These are phyloP conservation scores for Mytilinidion resinicola DNA, from an alignment of 495 filamentous ascomycete species.

Conservation along the genomic window DNA sequence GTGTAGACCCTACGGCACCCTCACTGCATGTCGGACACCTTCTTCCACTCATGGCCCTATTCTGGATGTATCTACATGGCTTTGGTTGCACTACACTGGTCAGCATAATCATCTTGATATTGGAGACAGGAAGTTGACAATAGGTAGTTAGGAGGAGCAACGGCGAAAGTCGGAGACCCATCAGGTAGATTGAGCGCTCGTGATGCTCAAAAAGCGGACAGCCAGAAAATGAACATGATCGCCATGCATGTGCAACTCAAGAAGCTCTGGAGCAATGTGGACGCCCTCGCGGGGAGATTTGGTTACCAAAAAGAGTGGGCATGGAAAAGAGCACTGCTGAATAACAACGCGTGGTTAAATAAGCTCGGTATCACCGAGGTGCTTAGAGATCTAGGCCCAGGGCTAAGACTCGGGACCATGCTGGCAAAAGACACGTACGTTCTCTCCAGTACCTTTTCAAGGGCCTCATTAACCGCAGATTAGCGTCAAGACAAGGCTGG, in stretches of 20 bases:
- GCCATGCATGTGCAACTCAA: constrained; percentile 77
- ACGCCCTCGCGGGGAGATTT: constrained; percentile 50
- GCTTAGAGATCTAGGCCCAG: constrained; percentile 60
- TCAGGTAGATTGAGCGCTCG: constrained; percentile 66
- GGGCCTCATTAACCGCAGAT: background rate
- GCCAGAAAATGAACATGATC: constrained; percentile 61
- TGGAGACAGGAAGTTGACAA: background rate
- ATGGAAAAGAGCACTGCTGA: constrained; percentile 54
- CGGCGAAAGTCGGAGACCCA: constrained; percentile 82
- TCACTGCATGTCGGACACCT: constrained; percentile 92
- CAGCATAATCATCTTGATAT: constrained; percentile 19
- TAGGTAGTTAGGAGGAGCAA: constrained; percentile 69
- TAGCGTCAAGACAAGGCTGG: constrained; percentile 77
- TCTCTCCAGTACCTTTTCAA: constrained; percentile 23
- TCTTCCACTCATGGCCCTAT: constrained; percentile 86
- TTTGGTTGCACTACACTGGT: constrained; percentile 65
- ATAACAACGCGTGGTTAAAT: constrained; percentile 80
- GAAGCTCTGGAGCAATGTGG: constrained; percentile 66
- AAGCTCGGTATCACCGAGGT: constrained; percentile 62
- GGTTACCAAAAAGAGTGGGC: constrained; percentile 43
- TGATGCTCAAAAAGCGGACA: constrained; percentile 46
- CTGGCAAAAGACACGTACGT: constrained; percentile 83
- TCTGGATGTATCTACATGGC: constrained; percentile 87
- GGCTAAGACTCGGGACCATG: constrained; percentile 76
- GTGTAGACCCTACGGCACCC: constrained; percentile 85